Percentiles rank a stretch among this genome's conserved stretches.
Conservation (phyloP, 768 basidiomycete genomes). For the Lactarius tabidus region DNA sequence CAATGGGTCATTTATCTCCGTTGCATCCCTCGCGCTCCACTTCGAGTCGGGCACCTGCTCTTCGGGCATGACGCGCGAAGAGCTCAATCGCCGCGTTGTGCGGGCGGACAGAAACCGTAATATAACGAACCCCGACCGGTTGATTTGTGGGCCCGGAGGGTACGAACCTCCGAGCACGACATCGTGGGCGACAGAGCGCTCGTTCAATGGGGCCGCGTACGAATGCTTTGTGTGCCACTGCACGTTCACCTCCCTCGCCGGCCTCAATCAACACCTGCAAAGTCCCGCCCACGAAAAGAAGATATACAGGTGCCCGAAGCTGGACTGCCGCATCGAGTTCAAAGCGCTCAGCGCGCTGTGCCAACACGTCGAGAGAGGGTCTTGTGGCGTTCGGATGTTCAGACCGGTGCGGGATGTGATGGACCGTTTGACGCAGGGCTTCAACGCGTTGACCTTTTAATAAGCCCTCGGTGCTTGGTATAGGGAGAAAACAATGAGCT, state of each 20-base stretch:
- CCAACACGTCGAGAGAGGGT: slow-evolving; percentile 11
- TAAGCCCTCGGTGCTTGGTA: too few relatives aligned
- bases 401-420: slow-evolving; percentile 9
- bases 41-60: slow-evolving; percentile 57
- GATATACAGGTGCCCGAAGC: slow-evolving; percentile 25
- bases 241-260: slow-evolving; percentile 37
- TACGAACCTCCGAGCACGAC: slow-evolving; percentile 19
- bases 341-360: not conserved
- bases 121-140: slow-evolving; percentile 2
- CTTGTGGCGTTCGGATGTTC: slow-evolving; percentile 9
- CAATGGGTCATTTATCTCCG: slow-evolving; percentile 43
- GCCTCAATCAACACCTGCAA: slow-evolving; percentile 58
- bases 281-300: slow-evolving; percentile 40
- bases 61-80: slow-evolving; percentile 43
- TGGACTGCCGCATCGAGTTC: not conserved
- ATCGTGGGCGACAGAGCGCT: slow-evolving; percentile 35
- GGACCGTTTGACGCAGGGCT: slow-evolving; percentile 3
- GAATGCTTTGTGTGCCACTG: slow-evolving; percentile 63
- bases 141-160: not conserved
- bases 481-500: not conserved
- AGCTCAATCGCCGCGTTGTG: slow-evolving; percentile 18
- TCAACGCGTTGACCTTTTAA: not conserved
- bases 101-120: not conserved
- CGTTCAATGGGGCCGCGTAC: slow-evolving; percentile 43
- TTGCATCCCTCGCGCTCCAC: slow-evolving; percentile 54